Percentiles rank a stretch among this genome's conserved stretches.
phyloP scores from a whole-genome alignment of 2,329 filamentous ascomycete genomes.

The Chrysoporthe deuterocubensis region DNA sequence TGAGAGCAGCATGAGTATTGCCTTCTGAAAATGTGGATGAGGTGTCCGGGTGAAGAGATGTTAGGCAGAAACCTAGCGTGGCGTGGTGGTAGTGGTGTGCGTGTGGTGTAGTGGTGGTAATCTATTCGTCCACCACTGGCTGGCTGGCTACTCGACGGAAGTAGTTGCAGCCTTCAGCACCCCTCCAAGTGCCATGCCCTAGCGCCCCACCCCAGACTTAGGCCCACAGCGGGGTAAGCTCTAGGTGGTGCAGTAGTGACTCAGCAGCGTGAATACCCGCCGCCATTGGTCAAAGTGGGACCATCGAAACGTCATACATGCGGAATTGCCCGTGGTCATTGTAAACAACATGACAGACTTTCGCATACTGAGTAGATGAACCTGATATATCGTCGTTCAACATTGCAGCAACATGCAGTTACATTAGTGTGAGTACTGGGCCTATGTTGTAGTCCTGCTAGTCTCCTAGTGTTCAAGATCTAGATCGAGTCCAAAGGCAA shows the following conservation, averaged over 20 bases:
- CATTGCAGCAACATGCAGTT: too few relatives aligned
- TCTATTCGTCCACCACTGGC: background rate
- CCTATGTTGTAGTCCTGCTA: too few relatives aligned
- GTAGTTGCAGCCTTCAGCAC: background rate
- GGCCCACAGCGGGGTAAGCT: background rate
- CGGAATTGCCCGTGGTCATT: background rate
- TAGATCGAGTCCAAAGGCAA: too few relatives aligned
- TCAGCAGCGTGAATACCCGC: background rate
- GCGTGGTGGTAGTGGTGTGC: background rate
- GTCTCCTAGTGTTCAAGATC: too few relatives aligned
- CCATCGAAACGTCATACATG: background rate
- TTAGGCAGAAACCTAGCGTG: background rate
- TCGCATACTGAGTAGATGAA: too few relatives aligned
- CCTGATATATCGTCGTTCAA: too few relatives aligned
- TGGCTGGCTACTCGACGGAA: background rate
- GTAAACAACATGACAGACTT: too few relatives aligned
- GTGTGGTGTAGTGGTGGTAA: background rate
- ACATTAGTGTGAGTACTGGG: too few relatives aligned
- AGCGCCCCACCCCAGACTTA: background rate
- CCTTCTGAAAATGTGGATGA: slow-evolving; percentile 2
- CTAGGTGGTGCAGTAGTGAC: background rate
- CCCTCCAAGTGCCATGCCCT: background rate
- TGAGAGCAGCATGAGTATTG: slow-evolving; percentile 21
- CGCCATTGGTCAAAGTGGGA: background rate
- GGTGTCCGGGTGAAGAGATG: background rate